Base-by-base conservation (phyloP, 2,329 filamentous ascomycete genomes). In the Talaromyces islandicus region DNA sequence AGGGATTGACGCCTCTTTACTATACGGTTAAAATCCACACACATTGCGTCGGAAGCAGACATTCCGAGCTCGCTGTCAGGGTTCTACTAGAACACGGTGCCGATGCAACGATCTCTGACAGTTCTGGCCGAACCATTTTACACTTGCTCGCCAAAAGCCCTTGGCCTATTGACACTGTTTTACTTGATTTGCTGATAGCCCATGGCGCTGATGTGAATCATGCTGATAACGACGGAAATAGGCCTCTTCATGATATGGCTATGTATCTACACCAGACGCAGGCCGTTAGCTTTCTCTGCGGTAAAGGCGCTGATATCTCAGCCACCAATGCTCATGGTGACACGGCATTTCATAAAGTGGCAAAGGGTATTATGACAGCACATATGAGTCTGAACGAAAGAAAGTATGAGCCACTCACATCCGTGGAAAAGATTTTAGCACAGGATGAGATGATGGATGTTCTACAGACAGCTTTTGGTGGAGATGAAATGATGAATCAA, bases 181-280 rank as follows among this genome's bases (percentile, higher is more conserved):
- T 53, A 10, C 60, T 65, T 48, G 55, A 60, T 48, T 58, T 59
- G 17, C 60, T 68, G 53, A 62, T 60, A 50, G 61, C 63, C 56
- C 58, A 67, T 35, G 61, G 62, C 7, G 68, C 63, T 51, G 57
- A 67, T 57, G 52, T 67, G 30, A 62, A 65, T 38, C 56, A 63
- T 53, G 32, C 58, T 38, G 63, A 68, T 61, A 50, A 59, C 29
- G 61, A 66, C 53, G 63, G 66, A 32, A 64, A 66, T 43, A 68
- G 65, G 5, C 52, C 64, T 56, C 62, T 70, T 4, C 63, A 68
- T 56, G 38, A 66, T 29, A 62, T 67, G 57, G 63, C 66, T n/a
- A 62, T 32, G 46, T 62, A 66, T 60, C n/a, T 68, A 25, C 56
- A 54, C 3, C 64, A 70, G 58, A 60, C 63, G 46, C 53, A 67